Conservation (phyloP, 306 rosid species). For the Carpinus fangiana region DNA sequence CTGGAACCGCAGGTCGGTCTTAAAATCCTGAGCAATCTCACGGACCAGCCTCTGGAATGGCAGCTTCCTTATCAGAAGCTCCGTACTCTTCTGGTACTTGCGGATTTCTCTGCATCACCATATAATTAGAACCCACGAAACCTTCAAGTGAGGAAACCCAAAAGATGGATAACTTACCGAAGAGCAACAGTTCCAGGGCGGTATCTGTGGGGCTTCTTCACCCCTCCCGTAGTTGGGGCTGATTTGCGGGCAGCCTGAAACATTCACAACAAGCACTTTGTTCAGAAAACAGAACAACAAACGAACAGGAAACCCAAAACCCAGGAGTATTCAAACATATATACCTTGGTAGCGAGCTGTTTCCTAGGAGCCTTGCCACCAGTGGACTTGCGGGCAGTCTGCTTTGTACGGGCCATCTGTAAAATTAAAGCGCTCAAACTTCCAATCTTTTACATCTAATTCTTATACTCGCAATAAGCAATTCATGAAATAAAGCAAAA, state of each 20-base stretch:
- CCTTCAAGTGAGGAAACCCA: no score
- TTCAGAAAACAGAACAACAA: neutral
- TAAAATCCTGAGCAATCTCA: constrained; percentile 44
- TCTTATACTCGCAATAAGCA: neutral
- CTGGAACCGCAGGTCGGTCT: constrained; percentile 47
- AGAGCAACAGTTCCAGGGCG: constrained; percentile 55
- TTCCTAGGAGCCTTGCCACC: constrained; percentile 49
- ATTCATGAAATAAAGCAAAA: neutral
- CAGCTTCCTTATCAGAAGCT: constrained; percentile 45
- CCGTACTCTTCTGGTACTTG: constrained; percentile 44
- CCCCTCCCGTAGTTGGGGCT: constrained; percentile 53
- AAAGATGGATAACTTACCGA: constrained; percentile 22
- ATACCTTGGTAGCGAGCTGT: constrained; percentile 49
- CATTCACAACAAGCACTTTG: neutral
- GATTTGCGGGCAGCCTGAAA: constrained; percentile 56
- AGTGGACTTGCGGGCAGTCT: constrained; percentile 46
- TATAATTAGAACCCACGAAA: neutral
- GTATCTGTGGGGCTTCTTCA: constrained; percentile 57
- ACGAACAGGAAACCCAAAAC: neutral
- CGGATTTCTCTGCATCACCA: constrained; percentile 35
- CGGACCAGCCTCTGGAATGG: constrained; percentile 40
- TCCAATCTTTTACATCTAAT: neutral
- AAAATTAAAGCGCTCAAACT: neutral
- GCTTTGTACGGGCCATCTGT: constrained; percentile 52
- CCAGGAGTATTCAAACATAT: neutral